Evolutionary conservation across 2,329 filamentous ascomycete species (phyloP).

Genomic region (Colletotrichum lini): DNA sequence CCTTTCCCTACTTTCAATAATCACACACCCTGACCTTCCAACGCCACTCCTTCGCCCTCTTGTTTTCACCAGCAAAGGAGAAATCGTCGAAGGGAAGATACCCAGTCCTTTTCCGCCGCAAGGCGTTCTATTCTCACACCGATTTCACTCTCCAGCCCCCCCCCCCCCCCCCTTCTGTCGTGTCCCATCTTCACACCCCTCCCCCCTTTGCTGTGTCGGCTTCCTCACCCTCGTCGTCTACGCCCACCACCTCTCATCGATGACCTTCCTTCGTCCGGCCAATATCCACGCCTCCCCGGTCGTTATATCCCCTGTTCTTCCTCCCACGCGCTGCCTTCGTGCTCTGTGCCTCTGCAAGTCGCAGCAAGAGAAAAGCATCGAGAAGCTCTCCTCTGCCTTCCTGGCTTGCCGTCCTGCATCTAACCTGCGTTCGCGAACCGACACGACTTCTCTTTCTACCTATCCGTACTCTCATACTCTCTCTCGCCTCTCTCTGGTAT

Average conservation of each 20-base stretch:
- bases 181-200: constrained; percentile 18
- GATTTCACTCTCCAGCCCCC: constrained; percentile 26
- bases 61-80: no score
- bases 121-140: constrained; percentile 32
- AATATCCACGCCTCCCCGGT: constrained; percentile 36
- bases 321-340: constrained; percentile 21
- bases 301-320: constrained; percentile 41
- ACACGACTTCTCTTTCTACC: not conserved
- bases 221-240: constrained; percentile 17
- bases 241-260: constrained; percentile 1
- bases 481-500: not conserved
- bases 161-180: constrained; percentile 20
- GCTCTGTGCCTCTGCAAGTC: constrained; percentile 37
- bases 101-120: constrained; percentile 7
- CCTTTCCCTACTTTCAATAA: not conserved
- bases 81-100: not conserved
- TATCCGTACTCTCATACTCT: not conserved
- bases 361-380: constrained; percentile 39
- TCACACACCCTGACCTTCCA: constrained; percentile 1
- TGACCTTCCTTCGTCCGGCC: constrained; percentile 19
- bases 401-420: constrained; percentile 15
- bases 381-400: constrained; percentile 33
- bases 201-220: constrained; percentile 9
- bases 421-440: constrained; percentile 13
- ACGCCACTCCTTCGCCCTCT: constrained; percentile 5